Base-by-base conservation (phyloP, 2,329 filamentous ascomycete species). In the Escovopsis sp. region DNA sequence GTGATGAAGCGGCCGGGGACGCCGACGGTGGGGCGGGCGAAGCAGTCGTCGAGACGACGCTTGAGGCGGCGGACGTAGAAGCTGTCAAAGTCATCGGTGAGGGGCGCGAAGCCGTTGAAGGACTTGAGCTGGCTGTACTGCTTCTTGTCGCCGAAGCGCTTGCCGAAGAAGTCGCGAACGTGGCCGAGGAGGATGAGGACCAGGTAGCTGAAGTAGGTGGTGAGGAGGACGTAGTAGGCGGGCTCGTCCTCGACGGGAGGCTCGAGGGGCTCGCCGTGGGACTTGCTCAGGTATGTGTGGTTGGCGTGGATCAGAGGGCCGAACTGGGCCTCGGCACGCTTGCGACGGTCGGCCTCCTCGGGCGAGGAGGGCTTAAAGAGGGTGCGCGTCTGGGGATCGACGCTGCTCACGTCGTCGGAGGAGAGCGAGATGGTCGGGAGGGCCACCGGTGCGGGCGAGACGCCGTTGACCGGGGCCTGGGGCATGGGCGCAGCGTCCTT, bases 11-110 rank as follows among this genome's bases (percentile, higher is more conserved):
- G 80, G 43, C 91, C 91, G 8, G 91, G 91, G 24, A 98, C 91
- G 41, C 91, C 91, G 4, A 87, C 93, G 25, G 84, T 87, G 11
- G 89, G 86, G 39, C 91, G 78, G 51, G 89, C 83, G 60, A 98
- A 98, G 67, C 87, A 94, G 63, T 98, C 91, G 53, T 96, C 93
- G 57, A 98, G 86, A 48, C 91, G 79, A 68, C 87, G 75, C 71
- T 98, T 96, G 57, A 98, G 64, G 46, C 91, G 75, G 43, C 91
- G 78, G 43, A 89, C 85, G 64, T 98, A 98, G 62, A 98, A 98
- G 63, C 89, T 96, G 68, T 98, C 91, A 57, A 98, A 98, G 62
- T 98, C 91, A 54, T 87, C 93, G 63, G 95, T 96, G 49, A 98
- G 72, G 2, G 91, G 87, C 10, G 89, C 91, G 57, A 94, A 96